Base-by-base conservation (phyloP, 2,329 filamentous ascomycete species). In the Incumbomyces lentus region DNA sequence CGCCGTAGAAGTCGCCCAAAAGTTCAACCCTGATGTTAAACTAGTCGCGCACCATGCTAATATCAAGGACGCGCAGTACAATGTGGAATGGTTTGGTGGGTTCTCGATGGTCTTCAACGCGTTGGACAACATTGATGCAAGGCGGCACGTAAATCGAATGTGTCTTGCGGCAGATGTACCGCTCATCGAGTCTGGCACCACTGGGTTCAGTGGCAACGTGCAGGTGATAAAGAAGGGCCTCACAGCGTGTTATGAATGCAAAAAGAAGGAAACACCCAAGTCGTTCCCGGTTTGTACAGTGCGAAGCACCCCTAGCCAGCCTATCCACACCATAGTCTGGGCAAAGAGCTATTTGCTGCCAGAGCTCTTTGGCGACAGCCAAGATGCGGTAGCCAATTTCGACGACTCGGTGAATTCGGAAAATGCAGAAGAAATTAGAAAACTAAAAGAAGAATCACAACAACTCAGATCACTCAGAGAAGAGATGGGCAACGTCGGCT, bases 311-410 rank as follows among this genome's bases (percentile, higher is more conserved):
- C 92, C 92, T 0, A 94, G 85, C 54, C 90, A 96, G 59, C 86
- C 90, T 1, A 96, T 98, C 36, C 92, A 98, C 67, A 96, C 92
- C 68, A 98, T 98, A 51, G 90, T 98, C 2, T 98, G 92, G 92
- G 90, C 79, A 16, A 98, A 96, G 68, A 95, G 88, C 63, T 98
- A 96, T 63, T 74, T 98, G 7, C 77, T 98, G 50, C 92, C 87
- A 73, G 92, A 98, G 64, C 81, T 98, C 6, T 98, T 95, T 57
- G 92, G 92, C 14, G 79, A 80, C 2, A 93, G 87, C 57, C 90
- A 96, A 64, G 87, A 95, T 50, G 84, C 90, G 52, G 76, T 84
- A 1, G 75, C 81, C 1, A 78, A 82, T 33, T 77, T 96, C 51
- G 89, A 95, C 59, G 78, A 85, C 55, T 82, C 84, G 1, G 78